A percentile compares a stretch with the other conserved stretches of the same genome.
Evolutionary conservation across 2,329 filamentous ascomycete species (phyloP).

Genomic region (Cercospora berteroae): DNA sequence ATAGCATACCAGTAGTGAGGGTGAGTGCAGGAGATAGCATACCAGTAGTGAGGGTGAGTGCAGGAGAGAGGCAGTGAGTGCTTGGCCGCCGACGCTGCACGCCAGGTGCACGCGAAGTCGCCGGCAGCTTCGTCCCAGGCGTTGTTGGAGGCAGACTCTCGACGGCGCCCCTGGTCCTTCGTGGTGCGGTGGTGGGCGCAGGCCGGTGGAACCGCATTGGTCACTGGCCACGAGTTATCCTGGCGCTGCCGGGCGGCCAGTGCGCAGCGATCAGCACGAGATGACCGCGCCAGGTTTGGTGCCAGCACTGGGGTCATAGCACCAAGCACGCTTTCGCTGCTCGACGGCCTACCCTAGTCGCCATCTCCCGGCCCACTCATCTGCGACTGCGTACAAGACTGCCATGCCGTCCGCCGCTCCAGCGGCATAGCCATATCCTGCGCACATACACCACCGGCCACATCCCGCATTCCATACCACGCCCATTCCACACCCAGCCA

Average conservation of each 20-base stretch:
- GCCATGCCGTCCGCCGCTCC: slow-evolving; percentile 22
- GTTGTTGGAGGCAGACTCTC: slow-evolving; percentile 5
- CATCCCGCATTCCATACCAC: slow-evolving; percentile 25
- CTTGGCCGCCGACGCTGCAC: not conserved
- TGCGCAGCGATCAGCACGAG: slow-evolving; percentile 21
- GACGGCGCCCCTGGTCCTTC: not conserved
- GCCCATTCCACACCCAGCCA: slow-evolving; percentile 22
- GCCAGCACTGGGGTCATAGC: slow-evolving; percentile 6
- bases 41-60: not conserved
- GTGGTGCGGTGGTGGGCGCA: slow-evolving; percentile 3
- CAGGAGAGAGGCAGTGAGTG: not conserved
- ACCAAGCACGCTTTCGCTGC: not conserved
- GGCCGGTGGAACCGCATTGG: slow-evolving; percentile 19
- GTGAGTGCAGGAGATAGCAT: not conserved
- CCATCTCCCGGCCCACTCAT: slow-evolving; percentile 23
- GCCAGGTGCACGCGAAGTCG: not conserved
- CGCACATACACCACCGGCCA: slow-evolving; percentile 1
- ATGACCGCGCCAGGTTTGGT: slow-evolving; percentile 21
- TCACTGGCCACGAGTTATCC: slow-evolving; percentile 25
- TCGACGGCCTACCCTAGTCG: slow-evolving; percentile 16
- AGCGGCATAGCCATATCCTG: slow-evolving; percentile 13
- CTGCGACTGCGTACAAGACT: slow-evolving; percentile 20
- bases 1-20: not conserved
- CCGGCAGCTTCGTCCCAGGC: not conserved
- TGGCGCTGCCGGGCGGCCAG: slow-evolving; percentile 13